Conservation (phyloP, 1,284 basidiomycete species). For the Agaricales sp. region DNA sequence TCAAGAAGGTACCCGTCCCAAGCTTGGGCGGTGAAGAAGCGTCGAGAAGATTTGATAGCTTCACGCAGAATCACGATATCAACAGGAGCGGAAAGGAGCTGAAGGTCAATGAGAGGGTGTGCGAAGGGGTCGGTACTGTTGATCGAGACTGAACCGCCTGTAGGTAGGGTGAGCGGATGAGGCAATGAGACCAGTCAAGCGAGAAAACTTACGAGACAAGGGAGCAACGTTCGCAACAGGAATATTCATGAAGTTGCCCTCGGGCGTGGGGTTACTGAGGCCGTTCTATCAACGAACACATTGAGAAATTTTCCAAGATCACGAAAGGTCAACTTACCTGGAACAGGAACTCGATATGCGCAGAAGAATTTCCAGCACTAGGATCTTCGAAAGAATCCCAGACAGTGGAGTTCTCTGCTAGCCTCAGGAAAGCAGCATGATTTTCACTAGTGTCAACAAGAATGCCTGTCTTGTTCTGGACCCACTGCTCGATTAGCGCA, state of each 20-base stretch:
- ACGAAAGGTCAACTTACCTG: conserved; percentile 6
- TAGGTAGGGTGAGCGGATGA: neutral
- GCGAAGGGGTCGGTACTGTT: conserved; percentile 17
- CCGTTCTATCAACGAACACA: neutral
- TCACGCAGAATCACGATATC: conserved; percentile 11
- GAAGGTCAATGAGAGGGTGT: conserved; percentile 21
- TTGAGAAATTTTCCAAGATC: too few relatives aligned
- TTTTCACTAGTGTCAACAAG: conserved; percentile 14
- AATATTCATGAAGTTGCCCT: conserved; percentile 1
- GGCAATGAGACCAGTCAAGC: neutral
- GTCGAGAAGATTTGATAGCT: conserved; percentile 9
- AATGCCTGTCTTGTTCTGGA: conserved; percentile 13
- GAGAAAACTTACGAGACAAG: conserved; percentile 8
- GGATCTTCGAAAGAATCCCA: conserved; percentile 12
- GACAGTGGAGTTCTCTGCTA: conserved; percentile 14
- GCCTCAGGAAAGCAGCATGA: conserved; percentile 16
- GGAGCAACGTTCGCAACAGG: conserved; percentile 9
- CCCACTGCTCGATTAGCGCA: conserved; percentile 14
- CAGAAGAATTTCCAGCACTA: conserved; percentile 11
- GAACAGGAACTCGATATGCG: conserved; percentile 11
- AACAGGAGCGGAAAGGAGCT: conserved; percentile 14
- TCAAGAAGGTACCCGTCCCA: conserved; percentile 12
- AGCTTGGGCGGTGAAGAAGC: conserved; percentile 11
- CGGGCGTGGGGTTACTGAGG: neutral
- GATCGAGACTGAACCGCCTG: conserved; percentile 9